A percentile compares a stretch with the other conserved stretches of the same genome.
These are phyloP conservation scores for Cairneyella variabilis DNA, from an alignment of 495 filamentous ascomycete genomes.

Conservation along the genomic window DNA sequence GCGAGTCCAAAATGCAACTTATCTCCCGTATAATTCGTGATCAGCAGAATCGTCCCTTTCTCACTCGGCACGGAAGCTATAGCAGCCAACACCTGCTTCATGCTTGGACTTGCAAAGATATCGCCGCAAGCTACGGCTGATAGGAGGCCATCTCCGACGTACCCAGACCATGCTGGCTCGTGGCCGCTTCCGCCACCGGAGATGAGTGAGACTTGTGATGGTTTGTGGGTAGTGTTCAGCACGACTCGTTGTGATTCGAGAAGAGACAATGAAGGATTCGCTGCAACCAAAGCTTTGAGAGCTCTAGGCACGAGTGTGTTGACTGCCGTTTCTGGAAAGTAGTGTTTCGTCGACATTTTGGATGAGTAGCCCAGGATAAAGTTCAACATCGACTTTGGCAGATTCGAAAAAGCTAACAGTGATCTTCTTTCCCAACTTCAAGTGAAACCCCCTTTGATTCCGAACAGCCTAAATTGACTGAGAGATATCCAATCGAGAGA, in stretches of 20 bases:
- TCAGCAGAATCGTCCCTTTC: conserved; percentile 55
- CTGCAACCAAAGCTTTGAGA: conserved; percentile 50
- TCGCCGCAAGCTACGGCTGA: conserved; percentile 57
- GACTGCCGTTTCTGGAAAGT: conserved; percentile 21
- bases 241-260: conserved; percentile 55
- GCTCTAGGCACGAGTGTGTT: conserved; percentile 48
- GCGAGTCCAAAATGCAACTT: conserved; percentile 62
- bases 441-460: no score
- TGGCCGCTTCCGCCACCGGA: conserved; percentile 60
- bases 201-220: conserved; percentile 52
- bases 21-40: conserved; percentile 66
- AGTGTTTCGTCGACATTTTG: conserved; percentile 22
- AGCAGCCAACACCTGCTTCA: conserved; percentile 58
- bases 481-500: no score
- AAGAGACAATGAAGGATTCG: conserved; percentile 53
- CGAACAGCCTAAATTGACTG: no score
- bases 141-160: conserved; percentile 58
- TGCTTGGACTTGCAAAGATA: conserved; percentile 58
- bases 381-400: not conserved
- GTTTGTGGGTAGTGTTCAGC: conserved; percentile 46
- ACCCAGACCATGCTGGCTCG: conserved; percentile 62
- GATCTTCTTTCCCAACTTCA: no score
- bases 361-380: not conserved
- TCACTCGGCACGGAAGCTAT: conserved; percentile 52
- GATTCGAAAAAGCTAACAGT: not conserved